phyloP scores from a whole-genome alignment of 352 stramenopile genomes.

The Globisporangium irregulare region DNA sequence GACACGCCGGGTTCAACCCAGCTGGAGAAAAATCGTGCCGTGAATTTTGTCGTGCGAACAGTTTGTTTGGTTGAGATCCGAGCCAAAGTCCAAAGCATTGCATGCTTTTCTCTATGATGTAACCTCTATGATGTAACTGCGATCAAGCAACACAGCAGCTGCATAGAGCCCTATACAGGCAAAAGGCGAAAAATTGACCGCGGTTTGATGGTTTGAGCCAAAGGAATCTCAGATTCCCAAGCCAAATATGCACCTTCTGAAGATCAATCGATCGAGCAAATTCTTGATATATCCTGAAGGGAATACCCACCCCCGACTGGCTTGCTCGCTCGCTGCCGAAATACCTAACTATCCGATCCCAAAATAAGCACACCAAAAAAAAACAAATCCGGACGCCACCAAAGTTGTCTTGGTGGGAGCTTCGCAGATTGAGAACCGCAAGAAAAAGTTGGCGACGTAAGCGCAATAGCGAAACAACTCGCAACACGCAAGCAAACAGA shows the following conservation, averaged over 20 bases:
- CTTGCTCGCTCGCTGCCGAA: background rate
- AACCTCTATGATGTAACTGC: background rate
- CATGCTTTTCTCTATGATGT: background rate
- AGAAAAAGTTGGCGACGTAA: conserved; percentile 11
- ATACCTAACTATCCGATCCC: background rate
- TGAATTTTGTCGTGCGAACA: background rate
- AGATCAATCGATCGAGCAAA: background rate
- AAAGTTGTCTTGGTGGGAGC: background rate
- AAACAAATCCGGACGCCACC: background rate
- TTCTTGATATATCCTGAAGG: background rate
- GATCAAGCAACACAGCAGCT: background rate
- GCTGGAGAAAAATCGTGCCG: background rate
- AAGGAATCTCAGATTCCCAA: conserved; percentile 5
- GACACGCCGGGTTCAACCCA: conserved; percentile 6
- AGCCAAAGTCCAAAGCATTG: background rate
- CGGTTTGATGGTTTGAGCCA: background rate
- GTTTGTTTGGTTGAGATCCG: background rate
- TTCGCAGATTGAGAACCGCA: conserved; percentile 8
- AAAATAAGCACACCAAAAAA: background rate
- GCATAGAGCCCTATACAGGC: background rate
- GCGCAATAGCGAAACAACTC: background rate
- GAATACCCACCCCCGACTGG: background rate
- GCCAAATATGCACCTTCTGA: background rate
- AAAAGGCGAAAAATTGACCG: background rate
- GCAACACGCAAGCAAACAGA: background rate